Evolutionary conservation across 73 alveolate genomes (phyloP), one percentile per base, ranked within the genome.

Genomic region (Tetrahymena thermophila): DNA sequence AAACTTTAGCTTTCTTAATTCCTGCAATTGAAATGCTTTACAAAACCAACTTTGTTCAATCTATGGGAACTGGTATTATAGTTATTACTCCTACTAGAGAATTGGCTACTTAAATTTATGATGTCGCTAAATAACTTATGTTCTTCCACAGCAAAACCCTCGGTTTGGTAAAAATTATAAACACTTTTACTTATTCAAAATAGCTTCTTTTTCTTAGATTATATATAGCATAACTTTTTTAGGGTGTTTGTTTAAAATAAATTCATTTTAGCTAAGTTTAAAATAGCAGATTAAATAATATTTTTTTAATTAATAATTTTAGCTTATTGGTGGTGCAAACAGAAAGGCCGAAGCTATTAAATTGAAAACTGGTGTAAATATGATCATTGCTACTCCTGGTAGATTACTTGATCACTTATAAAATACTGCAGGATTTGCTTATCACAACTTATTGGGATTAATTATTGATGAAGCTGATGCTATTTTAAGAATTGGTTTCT

Each of bases 391-490:
- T 10, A 98, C 99, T 84, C 99, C 99, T 21, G 99, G 99, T 43
- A 97, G 99, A 95, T 96, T 99, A 34, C 96, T 99, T 85, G 99
- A 99, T 94, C 99, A 99, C 97, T 97, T 99, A 96, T 98, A 98
- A 93, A 98, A 99, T 96, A 99, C 99, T 94, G 98, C 98, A 93
- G 99, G 99, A 40, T 99, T 99, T 96, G 97, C 98, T 71, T 98
- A 94, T 96, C 99, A 98, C 96, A 99, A 99, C 95, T 97, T 99
- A 95, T 96, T 97, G 97, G 97, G 99, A 98, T 97, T 99, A 40
- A 98, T 98, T 58, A 99, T 99, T 71, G 99, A 99, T 94, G 99
- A 99, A 97, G 99, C 99, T 9, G 99, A 99, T 97, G 99, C 99
- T 37, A 97, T 99, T 35, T 97, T 99, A 94, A 99, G 99, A 96